Evolutionary conservation across 805 yeast genomes (phyloP).

Genomic region (Ogataea corticis): DNA sequence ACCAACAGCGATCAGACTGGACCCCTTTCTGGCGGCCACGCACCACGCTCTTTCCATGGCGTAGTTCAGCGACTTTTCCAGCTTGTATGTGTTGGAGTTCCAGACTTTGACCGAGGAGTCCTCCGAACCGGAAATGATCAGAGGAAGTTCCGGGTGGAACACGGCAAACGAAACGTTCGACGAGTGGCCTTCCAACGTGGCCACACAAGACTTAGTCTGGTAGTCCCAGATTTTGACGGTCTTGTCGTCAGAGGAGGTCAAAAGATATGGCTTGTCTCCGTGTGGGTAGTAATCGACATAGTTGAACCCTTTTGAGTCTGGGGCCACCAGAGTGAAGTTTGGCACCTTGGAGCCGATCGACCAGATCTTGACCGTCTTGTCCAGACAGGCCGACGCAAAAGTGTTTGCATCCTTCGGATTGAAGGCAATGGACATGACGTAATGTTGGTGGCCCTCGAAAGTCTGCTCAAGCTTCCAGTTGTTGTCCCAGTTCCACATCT

Average conservation of each 20-base stretch:
- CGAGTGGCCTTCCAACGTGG: constrained; percentile 90
- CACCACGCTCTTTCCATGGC: constrained; percentile 98
- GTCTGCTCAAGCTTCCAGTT: constrained; percentile 88
- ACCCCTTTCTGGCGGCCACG: constrained; percentile 69
- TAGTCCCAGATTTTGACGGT: constrained; percentile 94
- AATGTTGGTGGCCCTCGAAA: constrained; percentile 95
- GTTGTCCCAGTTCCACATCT: constrained; percentile 97
- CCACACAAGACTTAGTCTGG: constrained; percentile 94
- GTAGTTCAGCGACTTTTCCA: constrained; percentile 87
- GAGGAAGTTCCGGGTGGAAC: constrained; percentile 96
- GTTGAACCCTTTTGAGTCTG: constrained; percentile 91
- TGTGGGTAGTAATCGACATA: constrained; percentile 96
- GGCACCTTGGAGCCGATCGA: constrained; percentile 84
- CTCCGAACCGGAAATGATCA: constrained; percentile 94
- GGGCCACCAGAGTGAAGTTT: constrained; percentile 88
- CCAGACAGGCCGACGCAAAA: constrained; percentile 96
- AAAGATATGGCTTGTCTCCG: constrained; percentile 93
- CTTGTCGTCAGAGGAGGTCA: constrained; percentile 88
- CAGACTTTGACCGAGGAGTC: constrained; percentile 93
- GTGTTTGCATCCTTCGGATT: constrained; percentile 98
- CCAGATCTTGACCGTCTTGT: constrained; percentile 97
- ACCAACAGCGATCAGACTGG: constrained; percentile 85
- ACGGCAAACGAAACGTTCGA: constrained; percentile 95
- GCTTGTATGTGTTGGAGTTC: constrained; percentile 91
- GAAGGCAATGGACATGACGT: constrained; percentile 90